Conservation (phyloP, 352 stramenopile genomes). For the Peronospora farinosa region DNA sequence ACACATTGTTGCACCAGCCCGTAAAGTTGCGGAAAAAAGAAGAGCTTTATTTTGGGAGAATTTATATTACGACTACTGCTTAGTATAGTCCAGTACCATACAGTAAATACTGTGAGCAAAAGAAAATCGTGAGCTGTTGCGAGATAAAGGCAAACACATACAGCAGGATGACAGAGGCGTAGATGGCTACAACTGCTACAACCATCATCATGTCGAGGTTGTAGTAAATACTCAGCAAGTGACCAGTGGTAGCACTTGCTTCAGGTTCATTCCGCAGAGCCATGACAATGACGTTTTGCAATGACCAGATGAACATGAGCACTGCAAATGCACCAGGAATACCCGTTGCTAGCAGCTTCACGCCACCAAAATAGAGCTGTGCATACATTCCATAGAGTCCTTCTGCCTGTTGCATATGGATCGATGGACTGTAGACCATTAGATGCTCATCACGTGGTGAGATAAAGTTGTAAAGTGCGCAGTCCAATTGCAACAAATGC, state of each 20-base stretch:
- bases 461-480: constrained; percentile 59
- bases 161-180: constrained; percentile 43
- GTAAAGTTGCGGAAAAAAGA: no score
- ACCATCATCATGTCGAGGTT: constrained; percentile 44
- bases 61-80: neutral
- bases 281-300: constrained; percentile 31
- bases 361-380: constrained; percentile 51
- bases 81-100: constrained; percentile 22
- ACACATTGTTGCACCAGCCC: neutral
- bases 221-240: constrained; percentile 19
- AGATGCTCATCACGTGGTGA: constrained; percentile 37
- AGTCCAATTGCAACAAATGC: constrained; percentile 36
- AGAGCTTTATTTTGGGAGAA: neutral
- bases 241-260: constrained; percentile 11
- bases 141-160: constrained; percentile 52
- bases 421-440: constrained; percentile 40
- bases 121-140: constrained; percentile 60
- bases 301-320: constrained; percentile 40
- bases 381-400: constrained; percentile 35
- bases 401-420: constrained; percentile 26
- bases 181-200: constrained; percentile 39
- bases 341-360: constrained; percentile 49
- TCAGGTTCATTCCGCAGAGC: constrained; percentile 6
- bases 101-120: constrained; percentile 61
- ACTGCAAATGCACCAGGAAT: constrained; percentile 37